Evolutionary conservation across 2,329 filamentous ascomycete genomes (phyloP).

Genomic region (Furcasterigmium furcatum): DNA sequence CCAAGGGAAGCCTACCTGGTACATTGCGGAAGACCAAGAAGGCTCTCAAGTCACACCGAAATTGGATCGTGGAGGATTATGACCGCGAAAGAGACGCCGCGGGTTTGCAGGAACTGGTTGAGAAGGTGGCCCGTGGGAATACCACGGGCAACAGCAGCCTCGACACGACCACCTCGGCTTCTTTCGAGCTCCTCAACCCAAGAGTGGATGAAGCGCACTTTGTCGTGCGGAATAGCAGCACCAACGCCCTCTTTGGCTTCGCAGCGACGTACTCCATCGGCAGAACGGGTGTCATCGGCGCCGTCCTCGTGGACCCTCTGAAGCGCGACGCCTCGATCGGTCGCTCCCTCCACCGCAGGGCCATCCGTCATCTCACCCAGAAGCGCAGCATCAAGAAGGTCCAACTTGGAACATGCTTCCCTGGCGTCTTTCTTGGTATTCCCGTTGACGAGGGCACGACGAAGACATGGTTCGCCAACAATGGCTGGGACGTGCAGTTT

Average conservation of each 20-base stretch:
- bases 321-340: conserved; percentile 89
- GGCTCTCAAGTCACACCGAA: conserved; percentile 81
- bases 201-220: conserved; percentile 81
- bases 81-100: conserved; percentile 73
- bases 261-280: conserved; percentile 83
- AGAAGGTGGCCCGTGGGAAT: conserved; percentile 63
- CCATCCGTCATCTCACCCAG: conserved; percentile 70
- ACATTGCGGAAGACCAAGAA: conserved; percentile 86
- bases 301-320: conserved; percentile 84
- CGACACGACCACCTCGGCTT: conserved; percentile 64
- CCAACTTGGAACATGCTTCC: conserved; percentile 77
- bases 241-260: conserved; percentile 86
- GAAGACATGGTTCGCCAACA: conserved; percentile 81
- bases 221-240: conserved; percentile 91
- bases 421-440: conserved; percentile 83
- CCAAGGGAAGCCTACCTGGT: conserved; percentile 60
- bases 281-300: conserved; percentile 71
- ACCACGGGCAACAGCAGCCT: conserved; percentile 68
- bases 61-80: conserved; percentile 92
- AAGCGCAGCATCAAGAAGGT: conserved; percentile 72
- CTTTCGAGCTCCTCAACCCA: conserved; percentile 70
- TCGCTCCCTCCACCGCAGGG: conserved; percentile 81
- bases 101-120: conserved; percentile 73
- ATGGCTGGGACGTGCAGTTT: conserved; percentile 78
- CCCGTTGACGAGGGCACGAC: conserved; percentile 54